Percentiles rank a stretch among this genome's conserved stretches.
Evolutionary conservation across 2,329 filamentous ascomycete genomes (phyloP).

Genomic region (Neoarthrinium moseri): DNA sequence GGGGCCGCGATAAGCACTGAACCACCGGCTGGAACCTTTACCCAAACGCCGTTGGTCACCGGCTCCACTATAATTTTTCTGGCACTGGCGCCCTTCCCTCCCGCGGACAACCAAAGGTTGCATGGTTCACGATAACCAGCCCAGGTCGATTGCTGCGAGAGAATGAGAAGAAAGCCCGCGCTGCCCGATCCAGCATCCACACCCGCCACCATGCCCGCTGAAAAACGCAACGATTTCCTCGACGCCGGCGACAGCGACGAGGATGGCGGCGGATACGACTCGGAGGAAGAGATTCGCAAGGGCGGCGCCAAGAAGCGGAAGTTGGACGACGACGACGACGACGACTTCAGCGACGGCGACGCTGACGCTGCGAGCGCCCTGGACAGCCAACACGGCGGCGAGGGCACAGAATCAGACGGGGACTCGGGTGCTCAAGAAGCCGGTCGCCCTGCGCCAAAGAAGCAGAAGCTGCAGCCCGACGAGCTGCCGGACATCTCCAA

Average conservation of each 20-base stretch:
- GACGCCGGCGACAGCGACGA: conserved; percentile 60
- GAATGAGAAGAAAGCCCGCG: no score
- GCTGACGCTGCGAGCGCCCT: conserved; percentile 30
- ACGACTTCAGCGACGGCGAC: conserved; percentile 22
- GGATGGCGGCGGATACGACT: conserved; percentile 62
- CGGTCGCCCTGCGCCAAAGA: conserved; percentile 17
- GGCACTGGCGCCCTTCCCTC: no score
- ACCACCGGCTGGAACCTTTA: no score
- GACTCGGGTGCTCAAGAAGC: conserved; percentile 22
- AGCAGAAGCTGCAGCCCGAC: conserved; percentile 29
- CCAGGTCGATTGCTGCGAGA: no score
- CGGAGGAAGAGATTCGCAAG: conserved; percentile 66
- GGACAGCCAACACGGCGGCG: conserved; percentile 24
- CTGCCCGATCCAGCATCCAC: no score
- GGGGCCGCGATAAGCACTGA: no score
- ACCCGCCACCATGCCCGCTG: conserved; percentile 54
- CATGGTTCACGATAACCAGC: no score
- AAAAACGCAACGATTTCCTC: conserved; percentile 73
- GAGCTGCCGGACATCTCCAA: conserved; percentile 50
- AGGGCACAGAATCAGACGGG: conserved; percentile 20
- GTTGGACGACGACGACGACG: conserved; percentile 23
- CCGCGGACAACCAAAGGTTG: no score
- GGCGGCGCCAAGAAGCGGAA: conserved; percentile 57
- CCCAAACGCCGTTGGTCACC: background rate
- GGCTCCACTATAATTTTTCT: conserved; percentile 6